Base-by-base conservation (phyloP, 805 yeast species). In the Candida tammaniensis region DNA sequence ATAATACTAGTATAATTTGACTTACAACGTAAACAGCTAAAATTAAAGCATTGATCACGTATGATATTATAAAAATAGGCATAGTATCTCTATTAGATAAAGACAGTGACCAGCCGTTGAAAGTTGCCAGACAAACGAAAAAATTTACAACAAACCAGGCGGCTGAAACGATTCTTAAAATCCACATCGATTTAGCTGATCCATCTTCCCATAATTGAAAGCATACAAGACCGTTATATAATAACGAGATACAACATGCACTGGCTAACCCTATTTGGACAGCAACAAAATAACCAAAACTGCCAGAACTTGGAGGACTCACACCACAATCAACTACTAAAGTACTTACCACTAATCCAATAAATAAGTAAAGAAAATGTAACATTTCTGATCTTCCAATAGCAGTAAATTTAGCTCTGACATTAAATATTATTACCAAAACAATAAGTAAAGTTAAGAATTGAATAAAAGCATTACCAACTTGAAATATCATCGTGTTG, bases 201-300 rank as follows among this genome's bases (percentile, higher is more conserved):
- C 97, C 97, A 57, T 91, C 98, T 57, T 89, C 97, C 94, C 96
- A 93, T 22, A 89, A 61, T 57, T 88, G 93, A 57, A 87, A 87
- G 13, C 91, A 89, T 13, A 88, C 59, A 4, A 93, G 53, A 4
- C 97, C 96, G 40, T 82, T 81, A 34, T 78, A 66, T 52, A 85
- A 62, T 34, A 91, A 57, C 25, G 83, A 60, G 68, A 81, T 69
- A 51, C 95, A 84, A 21, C 80, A 72, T 0, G 85, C 81, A 9
- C 88, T 78, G 0, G 83, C 72, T 13, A 86, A 49, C 0, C 91
- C 96, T 15, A 82, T 55, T 55, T 91, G 97, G 5, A 81, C 68
- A 10, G 93, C 78, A 4, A 86, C 96, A 55, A 89, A 84, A 55
- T 83, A 88, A 1, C 86, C 83, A 52, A 78, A 91, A 4, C 86